A percentile compares a stretch with the other conserved stretches of the same genome.
Evolutionary conservation across 441 rosid genomes (phyloP).

Genomic region (Syzygium malaccense): DNA sequence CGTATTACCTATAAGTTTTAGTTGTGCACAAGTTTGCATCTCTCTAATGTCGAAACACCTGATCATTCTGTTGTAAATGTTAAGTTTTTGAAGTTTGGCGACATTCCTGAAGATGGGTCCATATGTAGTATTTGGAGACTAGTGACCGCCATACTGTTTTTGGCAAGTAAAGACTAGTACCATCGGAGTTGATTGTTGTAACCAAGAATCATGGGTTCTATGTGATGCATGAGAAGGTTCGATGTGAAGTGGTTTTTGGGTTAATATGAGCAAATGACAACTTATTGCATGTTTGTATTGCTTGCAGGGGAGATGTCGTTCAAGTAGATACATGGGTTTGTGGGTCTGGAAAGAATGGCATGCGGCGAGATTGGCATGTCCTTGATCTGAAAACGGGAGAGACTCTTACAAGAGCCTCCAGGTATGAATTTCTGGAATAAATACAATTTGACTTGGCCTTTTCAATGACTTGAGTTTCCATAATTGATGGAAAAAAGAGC

Average conservation of each 20-base stretch:
- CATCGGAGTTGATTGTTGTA: neutral
- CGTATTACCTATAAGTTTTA: neutral
- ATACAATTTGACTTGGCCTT: neutral
- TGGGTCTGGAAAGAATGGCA: constrained; percentile 91
- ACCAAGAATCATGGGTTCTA: neutral
- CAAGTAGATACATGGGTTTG: constrained; percentile 89
- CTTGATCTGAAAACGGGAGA: constrained; percentile 77
- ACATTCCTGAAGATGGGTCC: neutral
- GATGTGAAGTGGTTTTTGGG: neutral
- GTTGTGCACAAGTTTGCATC: neutral
- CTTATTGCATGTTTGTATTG: neutral
- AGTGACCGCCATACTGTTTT: neutral
- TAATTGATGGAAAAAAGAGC: neutral
- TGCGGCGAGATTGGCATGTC: constrained; percentile 96
- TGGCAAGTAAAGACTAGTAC: neutral
- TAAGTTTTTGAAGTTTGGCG: neutral
- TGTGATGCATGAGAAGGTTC: neutral
- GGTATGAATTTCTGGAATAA: constrained; percentile 31
- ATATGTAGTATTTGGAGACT: neutral
- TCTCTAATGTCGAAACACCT: neutral
- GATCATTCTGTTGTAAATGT: neutral
- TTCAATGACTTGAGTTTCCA: neutral
- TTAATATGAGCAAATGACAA: neutral
- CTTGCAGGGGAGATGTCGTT: constrained; percentile 88
- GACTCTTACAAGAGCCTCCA: constrained; percentile 79